A percentile compares a stretch with the other conserved stretches of the same genome.
phyloP scores from a whole-genome alignment of 768 basidiomycete species.

The Erythrobasidium yunnanense region DNA sequence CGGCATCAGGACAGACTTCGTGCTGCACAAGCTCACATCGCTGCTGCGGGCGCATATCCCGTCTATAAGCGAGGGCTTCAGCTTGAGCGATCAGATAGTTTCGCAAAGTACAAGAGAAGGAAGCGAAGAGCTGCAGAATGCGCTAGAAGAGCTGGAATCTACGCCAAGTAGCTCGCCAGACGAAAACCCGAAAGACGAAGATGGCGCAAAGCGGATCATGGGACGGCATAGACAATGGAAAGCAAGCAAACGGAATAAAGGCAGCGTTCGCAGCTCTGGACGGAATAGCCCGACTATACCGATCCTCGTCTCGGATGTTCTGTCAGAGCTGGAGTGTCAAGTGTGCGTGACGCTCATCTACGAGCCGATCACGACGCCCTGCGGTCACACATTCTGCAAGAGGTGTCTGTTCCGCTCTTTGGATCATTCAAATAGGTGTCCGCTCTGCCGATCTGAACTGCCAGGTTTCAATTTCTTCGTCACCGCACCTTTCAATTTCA shows the following conservation, averaged over 20 bases:
- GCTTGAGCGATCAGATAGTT: not conserved
- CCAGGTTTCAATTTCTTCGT: slow-evolving; percentile 47
- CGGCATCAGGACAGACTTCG: slow-evolving; percentile 9
- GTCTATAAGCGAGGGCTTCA: not conserved
- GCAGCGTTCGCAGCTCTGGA: not conserved
- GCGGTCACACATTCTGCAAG: slow-evolving; percentile 90
- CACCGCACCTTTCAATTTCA: slow-evolving; percentile 22
- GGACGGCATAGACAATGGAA: not conserved
- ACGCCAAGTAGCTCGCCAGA: not conserved
- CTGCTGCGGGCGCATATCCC: not conserved
- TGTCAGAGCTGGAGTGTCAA: slow-evolving; percentile 69
- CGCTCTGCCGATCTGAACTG: slow-evolving; percentile 68
- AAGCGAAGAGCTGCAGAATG: not conserved
- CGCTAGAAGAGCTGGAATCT: not conserved
- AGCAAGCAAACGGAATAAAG: not conserved
- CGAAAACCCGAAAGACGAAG: slow-evolving; percentile 5
- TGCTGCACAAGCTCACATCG: slow-evolving; percentile 11
- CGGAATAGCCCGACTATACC: slow-evolving; percentile 11
- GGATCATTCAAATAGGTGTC: slow-evolving; percentile 72
- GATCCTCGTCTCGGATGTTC: slow-evolving; percentile 43
- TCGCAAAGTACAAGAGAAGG: not conserved
- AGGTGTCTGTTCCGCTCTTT: slow-evolving; percentile 80
- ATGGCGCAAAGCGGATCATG: slow-evolving; percentile 27
- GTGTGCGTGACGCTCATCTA: slow-evolving; percentile 77
- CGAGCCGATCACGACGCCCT: slow-evolving; percentile 82